Evolutionary conservation across 148 eudicot genomes (phyloP).

Genomic region (Cornus florida): DNA sequence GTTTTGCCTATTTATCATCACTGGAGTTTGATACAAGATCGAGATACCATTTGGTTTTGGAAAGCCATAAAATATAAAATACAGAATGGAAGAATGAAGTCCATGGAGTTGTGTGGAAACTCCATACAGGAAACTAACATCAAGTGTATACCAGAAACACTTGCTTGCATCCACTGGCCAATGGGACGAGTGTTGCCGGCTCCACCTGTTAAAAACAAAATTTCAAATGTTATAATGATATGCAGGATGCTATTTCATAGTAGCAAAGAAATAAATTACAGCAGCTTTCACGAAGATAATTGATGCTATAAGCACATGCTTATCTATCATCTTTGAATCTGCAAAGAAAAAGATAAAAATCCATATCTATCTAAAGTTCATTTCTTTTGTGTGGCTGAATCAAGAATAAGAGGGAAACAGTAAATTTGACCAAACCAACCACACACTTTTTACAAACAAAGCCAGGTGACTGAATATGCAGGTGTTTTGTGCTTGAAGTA

Average conservation of each 20-base stretch:
- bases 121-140: not conserved
- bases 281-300: too few relatives aligned
- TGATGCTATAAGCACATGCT: too few relatives aligned
- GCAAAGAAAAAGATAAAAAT: too few relatives aligned
- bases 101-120: not conserved
- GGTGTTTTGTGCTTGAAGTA: not conserved
- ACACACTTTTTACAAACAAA: not conserved
- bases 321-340: too few relatives aligned
- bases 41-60: not conserved
- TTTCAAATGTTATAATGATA: not conserved
- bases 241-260: not conserved
- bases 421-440: not conserved
- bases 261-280: not conserved
- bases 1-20: not conserved
- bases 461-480: not conserved
- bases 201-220: slow-evolving; percentile 64
- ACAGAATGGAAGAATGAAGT: not conserved
- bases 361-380: too few relatives aligned
- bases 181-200: slow-evolving; percentile 88
- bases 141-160: slow-evolving; percentile 72
- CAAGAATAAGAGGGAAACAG: not conserved
- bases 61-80: not conserved
- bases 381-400: too few relatives aligned
- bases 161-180: slow-evolving; percentile 95
- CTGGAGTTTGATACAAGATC: not conserved